Evolutionary conservation across 2,329 filamentous ascomycete species (phyloP).

Genomic region (Dryadomyces quercivorus): DNA sequence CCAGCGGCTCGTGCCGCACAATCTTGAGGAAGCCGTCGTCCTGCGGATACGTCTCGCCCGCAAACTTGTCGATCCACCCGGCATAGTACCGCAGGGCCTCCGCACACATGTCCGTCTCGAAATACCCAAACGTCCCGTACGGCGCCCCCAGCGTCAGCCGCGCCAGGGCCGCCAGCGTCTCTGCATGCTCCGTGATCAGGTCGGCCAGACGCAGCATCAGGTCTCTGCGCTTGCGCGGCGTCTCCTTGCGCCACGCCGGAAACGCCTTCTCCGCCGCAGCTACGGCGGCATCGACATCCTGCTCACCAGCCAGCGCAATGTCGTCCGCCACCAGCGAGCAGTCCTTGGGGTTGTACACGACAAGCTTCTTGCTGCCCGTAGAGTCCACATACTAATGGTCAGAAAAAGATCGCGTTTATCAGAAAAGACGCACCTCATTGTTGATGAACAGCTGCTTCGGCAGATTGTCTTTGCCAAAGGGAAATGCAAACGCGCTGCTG

Average conservation of each 20-base stretch:
- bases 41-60: slow-evolving; percentile 24
- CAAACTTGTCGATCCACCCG: slow-evolving; percentile 26
- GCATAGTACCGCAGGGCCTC: slow-evolving; percentile 11
- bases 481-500: too few species aligned
- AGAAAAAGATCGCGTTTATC: too few species aligned
- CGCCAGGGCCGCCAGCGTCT: slow-evolving; percentile 18
- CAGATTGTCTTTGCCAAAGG: too few species aligned
- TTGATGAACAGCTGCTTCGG: too few species aligned
- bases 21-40: slow-evolving; percentile 21
- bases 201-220: not conserved
- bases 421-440: too few species aligned
- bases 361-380: too few species aligned
- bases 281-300: slow-evolving; percentile 1
- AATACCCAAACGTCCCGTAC: not conserved
- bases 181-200: not conserved
- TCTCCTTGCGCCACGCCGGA: not conserved
- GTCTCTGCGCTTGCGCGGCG: not conserved
- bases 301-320: not conserved
- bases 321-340: not conserved
- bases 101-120: slow-evolving; percentile 37
- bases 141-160: slow-evolving; percentile 35
- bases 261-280: not conserved
- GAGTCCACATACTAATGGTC: too few species aligned
- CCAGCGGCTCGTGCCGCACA: slow-evolving; percentile 21
- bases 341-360: slow-evolving; percentile 1